Evolutionary conservation across 768 basidiomycete species (phyloP), one percentile per base, ranked within the genome.

Genomic region (Hemileccinum rubropunctum): DNA sequence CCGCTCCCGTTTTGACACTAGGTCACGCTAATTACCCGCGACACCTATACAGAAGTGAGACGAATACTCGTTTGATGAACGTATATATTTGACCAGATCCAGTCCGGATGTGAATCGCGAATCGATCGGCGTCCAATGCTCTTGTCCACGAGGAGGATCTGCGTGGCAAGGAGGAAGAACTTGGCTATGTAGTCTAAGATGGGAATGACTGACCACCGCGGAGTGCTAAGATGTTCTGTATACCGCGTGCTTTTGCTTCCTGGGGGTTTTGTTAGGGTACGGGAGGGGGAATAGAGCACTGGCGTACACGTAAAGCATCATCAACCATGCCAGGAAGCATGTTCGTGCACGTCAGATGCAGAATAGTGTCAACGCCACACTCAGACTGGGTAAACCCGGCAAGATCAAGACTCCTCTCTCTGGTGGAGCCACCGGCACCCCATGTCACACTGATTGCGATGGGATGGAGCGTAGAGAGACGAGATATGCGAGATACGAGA

Each of bases 311-410:
- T 40, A 99, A 70, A n/a, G 87, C 84, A 43, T 83, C 80, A 62
- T 97, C 90, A 6, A 99, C 83, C 66, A 86, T 83, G 18, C 92
- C 91, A 58, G 85, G 76, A 60, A 88, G 82, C 88, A 98, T 95
- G 69, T 98, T 97, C 28, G 97, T 98, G 73, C 95, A 98, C 7
- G 95, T 98, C 57, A 99, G 68, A 73, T 99, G 97, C 65, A 99
- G 75, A 53, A 97, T 80, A 1, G 92, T 94, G 58, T 97, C 91
- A 38, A 95, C 72, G 1, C 80, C 83, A 67, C 90, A 80, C 48
- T 84, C 81, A 15, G 74, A 71, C 65, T 93, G 90, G 2, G 82
- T 82, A 47, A 91, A 69, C 11, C 80, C 80, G 0, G 94, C 95
- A 3, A 99, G 80, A 56, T 95, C 93, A 35, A 99, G 73, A 63